phyloP scores from a whole-genome alignment of 2,329 filamentous ascomycete species.

The Davidsoniella australis region DNA sequence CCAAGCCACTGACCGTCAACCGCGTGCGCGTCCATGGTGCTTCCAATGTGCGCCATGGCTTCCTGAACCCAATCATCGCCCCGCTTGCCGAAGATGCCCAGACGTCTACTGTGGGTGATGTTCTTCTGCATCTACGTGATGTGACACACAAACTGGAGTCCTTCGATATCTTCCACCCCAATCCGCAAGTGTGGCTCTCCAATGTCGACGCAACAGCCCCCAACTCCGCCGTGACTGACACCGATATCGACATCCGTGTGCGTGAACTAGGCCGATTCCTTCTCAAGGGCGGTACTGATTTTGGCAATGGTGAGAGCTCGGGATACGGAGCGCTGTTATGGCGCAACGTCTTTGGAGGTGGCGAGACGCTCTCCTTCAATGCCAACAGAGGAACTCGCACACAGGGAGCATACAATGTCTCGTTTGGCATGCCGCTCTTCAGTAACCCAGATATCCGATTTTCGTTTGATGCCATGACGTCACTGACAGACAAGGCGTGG shows the following conservation, averaged over 20 bases:
- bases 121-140: constrained; percentile 52
- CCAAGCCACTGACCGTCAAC: constrained; percentile 73
- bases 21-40: constrained; percentile 49
- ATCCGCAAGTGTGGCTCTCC: constrained; percentile 69
- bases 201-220: constrained; percentile 49
- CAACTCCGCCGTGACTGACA: constrained; percentile 53
- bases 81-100: constrained; percentile 50
- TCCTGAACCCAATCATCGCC: constrained; percentile 66
- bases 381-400: constrained; percentile 81
- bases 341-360: constrained; percentile 88
- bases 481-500: constrained; percentile 77
- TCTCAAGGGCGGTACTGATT: constrained; percentile 85
- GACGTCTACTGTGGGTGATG: constrained; percentile 60
- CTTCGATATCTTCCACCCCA: constrained; percentile 76
- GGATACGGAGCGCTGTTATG: constrained; percentile 76
- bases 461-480: constrained; percentile 65
- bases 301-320: constrained; percentile 85
- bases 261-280: constrained; percentile 69
- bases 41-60: constrained; percentile 62
- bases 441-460: constrained; percentile 69
- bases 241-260: constrained; percentile 70
- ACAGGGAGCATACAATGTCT: constrained; percentile 75
- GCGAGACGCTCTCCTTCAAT: constrained; percentile 74
- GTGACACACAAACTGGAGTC: constrained; percentile 53
- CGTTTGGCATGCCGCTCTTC: constrained; percentile 65